Conservation (phyloP, 441 rosid genomes). For the Gossypium trilobum region DNA sequence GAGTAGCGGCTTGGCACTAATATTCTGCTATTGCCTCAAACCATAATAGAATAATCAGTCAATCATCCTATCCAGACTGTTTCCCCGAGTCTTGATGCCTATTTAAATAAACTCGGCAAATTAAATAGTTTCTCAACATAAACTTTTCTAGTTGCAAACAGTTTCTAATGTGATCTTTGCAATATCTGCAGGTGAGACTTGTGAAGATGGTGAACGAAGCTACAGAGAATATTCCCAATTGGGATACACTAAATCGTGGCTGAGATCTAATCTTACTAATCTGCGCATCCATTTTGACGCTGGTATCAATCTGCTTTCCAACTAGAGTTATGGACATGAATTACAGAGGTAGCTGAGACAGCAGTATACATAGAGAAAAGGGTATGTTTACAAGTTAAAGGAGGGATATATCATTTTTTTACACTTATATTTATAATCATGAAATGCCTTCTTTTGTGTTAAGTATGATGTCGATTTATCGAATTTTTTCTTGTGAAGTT, state of each 20-base stretch:
- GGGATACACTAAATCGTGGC: constrained; percentile 34
- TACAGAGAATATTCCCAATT: constrained; percentile 55
- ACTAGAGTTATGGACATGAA: constrained; percentile 10
- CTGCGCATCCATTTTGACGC: constrained; percentile 5
- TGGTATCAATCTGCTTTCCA: not conserved
- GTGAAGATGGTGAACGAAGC: constrained; percentile 66
- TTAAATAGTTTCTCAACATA: not conserved
- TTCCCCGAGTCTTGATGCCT: not conserved
- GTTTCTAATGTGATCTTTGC: not conserved
- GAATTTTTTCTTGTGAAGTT: not conserved
- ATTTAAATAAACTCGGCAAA: not conserved
- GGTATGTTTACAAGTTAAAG: constrained; percentile 3
- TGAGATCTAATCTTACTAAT: constrained; percentile 15
- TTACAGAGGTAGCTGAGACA: constrained; percentile 15
- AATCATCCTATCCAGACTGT: not conserved
- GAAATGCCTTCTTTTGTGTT: not conserved
- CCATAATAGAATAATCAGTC: not conserved
- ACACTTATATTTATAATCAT: not conserved
- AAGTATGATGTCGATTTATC: not conserved
- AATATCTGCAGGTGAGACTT: constrained; percentile 42
- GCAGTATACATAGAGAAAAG: constrained; percentile 19
- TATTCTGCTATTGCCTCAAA: not conserved
- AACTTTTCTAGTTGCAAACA: not conserved
- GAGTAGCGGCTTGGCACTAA: not conserved
- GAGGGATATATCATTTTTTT: not conserved